Evolutionary conservation across 306 rosid species (phyloP).

Genomic region (Lagenaria siceraria): DNA sequence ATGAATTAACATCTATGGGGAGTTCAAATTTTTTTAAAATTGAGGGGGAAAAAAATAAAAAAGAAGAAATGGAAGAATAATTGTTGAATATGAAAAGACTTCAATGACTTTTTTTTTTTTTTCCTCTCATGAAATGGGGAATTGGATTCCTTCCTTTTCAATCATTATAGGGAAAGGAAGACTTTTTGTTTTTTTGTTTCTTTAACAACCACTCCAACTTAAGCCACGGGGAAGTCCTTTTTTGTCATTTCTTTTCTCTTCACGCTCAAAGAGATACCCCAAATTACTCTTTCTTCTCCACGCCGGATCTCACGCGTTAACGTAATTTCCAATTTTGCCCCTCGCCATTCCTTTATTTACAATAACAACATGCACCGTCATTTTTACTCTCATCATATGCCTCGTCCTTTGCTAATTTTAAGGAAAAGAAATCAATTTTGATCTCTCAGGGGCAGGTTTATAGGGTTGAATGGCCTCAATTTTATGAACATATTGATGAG

Average conservation of each 20-base stretch:
- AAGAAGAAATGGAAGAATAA: not conserved
- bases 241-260: not conserved
- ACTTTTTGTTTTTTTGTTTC: not conserved
- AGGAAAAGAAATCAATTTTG: no score
- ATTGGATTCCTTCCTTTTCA: not conserved
- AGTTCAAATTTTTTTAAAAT: no score
- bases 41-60: no score
- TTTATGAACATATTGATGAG: no score
- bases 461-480: no score
- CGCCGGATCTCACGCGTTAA: not conserved
- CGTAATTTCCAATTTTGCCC: not conserved
- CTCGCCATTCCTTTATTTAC: not conserved
- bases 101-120: not conserved
- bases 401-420: no score
- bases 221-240: not conserved
- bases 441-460: no score
- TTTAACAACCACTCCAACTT: not conserved
- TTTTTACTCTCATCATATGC: no score
- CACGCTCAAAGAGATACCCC: not conserved
- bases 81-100: not conserved
- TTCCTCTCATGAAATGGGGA: not conserved
- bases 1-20: no score
- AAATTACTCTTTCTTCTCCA: not conserved
- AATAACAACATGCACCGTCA: not conserved
- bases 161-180: not conserved